These are phyloP conservation scores for Trametes meyenii DNA, from an alignment of 768 basidiomycete genomes.

Conservation along the genomic window DNA sequence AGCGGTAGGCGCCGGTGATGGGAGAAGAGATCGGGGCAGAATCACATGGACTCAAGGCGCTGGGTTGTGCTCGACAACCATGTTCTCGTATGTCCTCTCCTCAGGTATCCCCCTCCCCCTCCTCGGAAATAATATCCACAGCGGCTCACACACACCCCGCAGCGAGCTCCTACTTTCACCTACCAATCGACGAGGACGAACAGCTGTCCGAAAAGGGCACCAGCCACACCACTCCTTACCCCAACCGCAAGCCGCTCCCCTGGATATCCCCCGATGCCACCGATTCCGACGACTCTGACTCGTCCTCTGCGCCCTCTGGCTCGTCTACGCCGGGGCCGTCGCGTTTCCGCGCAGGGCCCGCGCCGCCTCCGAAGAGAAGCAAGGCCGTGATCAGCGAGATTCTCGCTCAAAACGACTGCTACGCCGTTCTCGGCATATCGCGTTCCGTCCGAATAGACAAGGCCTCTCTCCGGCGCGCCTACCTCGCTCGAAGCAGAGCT, in stretches of 20 bases:
- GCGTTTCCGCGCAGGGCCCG: constrained; percentile 1
- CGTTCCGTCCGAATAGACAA: constrained; percentile 56
- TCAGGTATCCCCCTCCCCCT: constrained; percentile 22
- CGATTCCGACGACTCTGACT: constrained; percentile 25
- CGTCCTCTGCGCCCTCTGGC: constrained; percentile 24
- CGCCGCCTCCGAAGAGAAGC: constrained; percentile 24
- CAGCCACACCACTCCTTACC: constrained; percentile 34
- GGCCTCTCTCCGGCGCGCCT: constrained; percentile 69
- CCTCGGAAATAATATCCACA: not conserved
- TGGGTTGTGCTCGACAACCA: constrained; percentile 29
- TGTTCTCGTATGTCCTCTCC: constrained; percentile 33
- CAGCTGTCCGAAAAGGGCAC: constrained; percentile 47
- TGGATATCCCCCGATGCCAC: constrained; percentile 32
- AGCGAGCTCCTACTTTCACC: constrained; percentile 67
- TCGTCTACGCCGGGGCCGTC: constrained; percentile 4
- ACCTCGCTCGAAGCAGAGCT: constrained; percentile 70
- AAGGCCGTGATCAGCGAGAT: constrained; percentile 51
- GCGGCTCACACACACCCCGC: not conserved
- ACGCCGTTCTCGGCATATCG: constrained; percentile 69
- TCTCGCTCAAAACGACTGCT: constrained; percentile 66
- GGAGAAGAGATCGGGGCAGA: not conserved
- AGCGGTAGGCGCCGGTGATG: constrained; percentile 12
- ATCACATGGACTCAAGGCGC: constrained; percentile 29
- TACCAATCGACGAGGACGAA: constrained; percentile 62
- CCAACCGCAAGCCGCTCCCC: constrained; percentile 29